phyloP scores from a whole-genome alignment of 257 asterid genomes.

The Nyctanthes arbortristis region DNA sequence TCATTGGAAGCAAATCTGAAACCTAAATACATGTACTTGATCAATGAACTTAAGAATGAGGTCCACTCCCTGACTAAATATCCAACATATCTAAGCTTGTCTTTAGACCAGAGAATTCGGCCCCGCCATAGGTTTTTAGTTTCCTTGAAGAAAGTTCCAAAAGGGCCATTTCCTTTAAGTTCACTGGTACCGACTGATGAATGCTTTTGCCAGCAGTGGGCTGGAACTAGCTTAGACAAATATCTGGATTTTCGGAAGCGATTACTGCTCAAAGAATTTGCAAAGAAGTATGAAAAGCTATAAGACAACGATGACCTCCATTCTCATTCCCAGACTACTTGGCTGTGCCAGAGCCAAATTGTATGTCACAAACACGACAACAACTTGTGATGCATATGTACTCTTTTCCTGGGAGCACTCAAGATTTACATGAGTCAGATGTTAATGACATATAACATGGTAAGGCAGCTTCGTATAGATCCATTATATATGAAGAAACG shows the following conservation, averaged over 20 bases:
- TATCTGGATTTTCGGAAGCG: slow-evolving; percentile 88
- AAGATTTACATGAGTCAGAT: not conserved
- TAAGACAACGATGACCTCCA: slow-evolving; percentile 37
- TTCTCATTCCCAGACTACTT: slow-evolving; percentile 13
- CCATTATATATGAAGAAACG: not conserved
- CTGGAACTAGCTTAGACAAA: slow-evolving; percentile 82
- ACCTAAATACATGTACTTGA: slow-evolving; percentile 88
- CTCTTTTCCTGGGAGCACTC: not conserved
- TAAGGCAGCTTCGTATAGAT: not conserved
- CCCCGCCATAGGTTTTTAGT: slow-evolving; percentile 94
- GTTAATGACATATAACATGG: not conserved
- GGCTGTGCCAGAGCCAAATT: slow-evolving; percentile 5
- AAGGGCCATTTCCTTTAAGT: slow-evolving; percentile 92
- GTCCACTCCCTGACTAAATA: slow-evolving; percentile 82
- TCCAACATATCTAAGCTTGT: slow-evolving; percentile 86
- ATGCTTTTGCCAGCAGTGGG: slow-evolving; percentile 94
- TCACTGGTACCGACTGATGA: slow-evolving; percentile 91
- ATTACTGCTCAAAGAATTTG: slow-evolving; percentile 76
- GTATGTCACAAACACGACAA: not conserved
- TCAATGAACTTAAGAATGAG: slow-evolving; percentile 85
- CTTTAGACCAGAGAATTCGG: slow-evolving; percentile 91
- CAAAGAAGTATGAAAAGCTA: slow-evolving; percentile 79
- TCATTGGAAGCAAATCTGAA: slow-evolving; percentile 85
- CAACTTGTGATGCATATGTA: slow-evolving; percentile 3
- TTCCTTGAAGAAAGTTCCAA: slow-evolving; percentile 83